These are phyloP conservation scores for Colletotrichum aenigma DNA, from an alignment of 2,329 filamentous ascomycete species.

Conservation along the genomic window DNA sequence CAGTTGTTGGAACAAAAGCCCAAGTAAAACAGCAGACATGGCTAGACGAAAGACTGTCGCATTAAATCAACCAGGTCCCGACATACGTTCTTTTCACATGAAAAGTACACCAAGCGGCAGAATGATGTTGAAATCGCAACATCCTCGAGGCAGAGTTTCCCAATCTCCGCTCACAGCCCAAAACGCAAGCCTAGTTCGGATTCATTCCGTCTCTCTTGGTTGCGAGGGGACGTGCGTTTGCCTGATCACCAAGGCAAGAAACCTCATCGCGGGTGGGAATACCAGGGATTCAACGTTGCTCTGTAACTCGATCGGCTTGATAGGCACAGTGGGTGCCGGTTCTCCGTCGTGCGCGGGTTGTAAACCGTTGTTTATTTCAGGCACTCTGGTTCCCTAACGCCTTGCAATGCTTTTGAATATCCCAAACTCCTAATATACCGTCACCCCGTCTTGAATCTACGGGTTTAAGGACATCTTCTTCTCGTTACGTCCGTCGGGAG, in stretches of 20 bases:
- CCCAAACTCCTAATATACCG: slow-evolving; percentile 11
- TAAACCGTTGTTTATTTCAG: not conserved
- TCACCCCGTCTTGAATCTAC: slow-evolving; percentile 19
- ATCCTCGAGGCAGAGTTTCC: not conserved
- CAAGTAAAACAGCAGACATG: not conserved
- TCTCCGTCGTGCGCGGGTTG: not conserved
- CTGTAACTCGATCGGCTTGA: not conserved
- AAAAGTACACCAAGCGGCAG: not conserved
- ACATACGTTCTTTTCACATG: slow-evolving; percentile 11
- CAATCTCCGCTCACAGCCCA: not conserved
- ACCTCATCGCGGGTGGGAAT: not conserved
- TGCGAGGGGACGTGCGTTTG: not conserved
- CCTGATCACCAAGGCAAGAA: not conserved
- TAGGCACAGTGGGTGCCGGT: not conserved
- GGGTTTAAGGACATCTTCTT: slow-evolving; percentile 57
- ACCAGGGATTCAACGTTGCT: not conserved
- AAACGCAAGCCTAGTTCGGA: not conserved
- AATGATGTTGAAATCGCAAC: not conserved
- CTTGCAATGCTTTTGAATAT: slow-evolving; percentile 23
- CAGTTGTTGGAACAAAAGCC: not conserved
- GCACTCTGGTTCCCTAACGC: slow-evolving; percentile 17
- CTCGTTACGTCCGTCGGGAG: slow-evolving; percentile 65
- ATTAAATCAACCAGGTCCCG: not conserved
- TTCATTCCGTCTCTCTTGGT: not conserved
- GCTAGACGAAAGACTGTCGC: not conserved